Evolutionary conservation across 306 rosid species (phyloP).

Genomic region (Sphenostylis stenocarpa): DNA sequence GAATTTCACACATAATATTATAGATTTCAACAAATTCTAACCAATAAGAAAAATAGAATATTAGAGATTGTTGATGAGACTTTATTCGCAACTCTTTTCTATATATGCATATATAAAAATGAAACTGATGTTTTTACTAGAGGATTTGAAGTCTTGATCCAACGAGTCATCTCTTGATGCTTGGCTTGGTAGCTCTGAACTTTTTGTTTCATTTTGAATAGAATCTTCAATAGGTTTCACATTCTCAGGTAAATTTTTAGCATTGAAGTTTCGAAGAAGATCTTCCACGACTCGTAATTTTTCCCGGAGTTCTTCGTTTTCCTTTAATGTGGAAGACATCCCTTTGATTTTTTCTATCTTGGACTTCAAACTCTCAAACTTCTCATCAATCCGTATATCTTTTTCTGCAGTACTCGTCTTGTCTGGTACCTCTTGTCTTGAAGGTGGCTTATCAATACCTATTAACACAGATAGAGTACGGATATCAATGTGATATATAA

Average conservation of each 20-base stretch:
- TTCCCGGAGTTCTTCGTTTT: not conserved
- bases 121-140: not conserved
- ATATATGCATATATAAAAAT: too few species aligned
- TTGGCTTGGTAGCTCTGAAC: not conserved
- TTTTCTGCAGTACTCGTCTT: not conserved
- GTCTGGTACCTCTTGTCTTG: not conserved
- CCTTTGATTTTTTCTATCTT: not conserved
- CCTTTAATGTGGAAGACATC: not conserved
- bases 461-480: not conserved
- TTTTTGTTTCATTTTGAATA: not conserved
- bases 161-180: not conserved
- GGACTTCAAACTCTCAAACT: not conserved
- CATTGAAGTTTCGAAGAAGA: not conserved
- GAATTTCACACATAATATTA: too few species aligned
- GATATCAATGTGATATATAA: not conserved
- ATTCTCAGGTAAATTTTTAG: too few species aligned
- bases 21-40: too few species aligned
- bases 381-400: not conserved
- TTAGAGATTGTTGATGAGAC: too few species aligned
- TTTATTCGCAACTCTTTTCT: too few species aligned
- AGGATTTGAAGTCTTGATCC: not conserved
- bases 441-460: not conserved
- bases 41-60: too few species aligned
- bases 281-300: not conserved
- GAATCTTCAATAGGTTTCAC: not conserved